A percentile compares a stretch with the other conserved stretches of the same genome.
Evolutionary conservation across 768 basidiomycete genomes (phyloP).

Genomic region (Sarcomyxa edulis): DNA sequence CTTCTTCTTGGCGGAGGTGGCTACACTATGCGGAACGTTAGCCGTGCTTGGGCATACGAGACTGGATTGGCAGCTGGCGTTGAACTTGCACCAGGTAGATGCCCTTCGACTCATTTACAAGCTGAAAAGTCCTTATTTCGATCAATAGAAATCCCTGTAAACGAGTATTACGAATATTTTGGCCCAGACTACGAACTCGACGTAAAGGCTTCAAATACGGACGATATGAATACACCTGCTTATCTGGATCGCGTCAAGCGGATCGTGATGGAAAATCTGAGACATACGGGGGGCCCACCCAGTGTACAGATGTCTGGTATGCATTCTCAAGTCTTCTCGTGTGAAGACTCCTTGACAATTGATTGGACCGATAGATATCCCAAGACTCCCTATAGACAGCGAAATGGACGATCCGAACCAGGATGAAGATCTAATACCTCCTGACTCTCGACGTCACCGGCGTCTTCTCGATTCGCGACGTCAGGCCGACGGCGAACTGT

Average conservation of each 20-base stretch:
- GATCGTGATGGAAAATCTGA: slow-evolving; percentile 87
- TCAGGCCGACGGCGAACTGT: slow-evolving; percentile 85
- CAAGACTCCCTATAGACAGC: slow-evolving; percentile 78
- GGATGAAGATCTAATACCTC: slow-evolving; percentile 78
- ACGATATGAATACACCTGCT: slow-evolving; percentile 89
- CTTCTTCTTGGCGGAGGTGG: slow-evolving; percentile 95
- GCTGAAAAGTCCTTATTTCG: slow-evolving; percentile 1
- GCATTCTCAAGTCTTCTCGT: slow-evolving; percentile 11
- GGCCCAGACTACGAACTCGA: slow-evolving; percentile 96
- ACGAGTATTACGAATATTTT: slow-evolving; percentile 99
- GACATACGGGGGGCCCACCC: slow-evolving; percentile 83
- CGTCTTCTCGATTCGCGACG: slow-evolving; percentile 75
- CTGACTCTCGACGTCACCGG: slow-evolving; percentile 71
- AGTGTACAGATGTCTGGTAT: slow-evolving; percentile 88
- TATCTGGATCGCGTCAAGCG: slow-evolving; percentile 92
- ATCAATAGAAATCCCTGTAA: slow-evolving; percentile 86
- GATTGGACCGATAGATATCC: slow-evolving; percentile 55
- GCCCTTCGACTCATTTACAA: not conserved
- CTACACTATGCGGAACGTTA: slow-evolving; percentile 96
- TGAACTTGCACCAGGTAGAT: slow-evolving; percentile 76
- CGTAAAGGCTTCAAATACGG: slow-evolving; percentile 90
- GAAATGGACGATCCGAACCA: slow-evolving; percentile 74
- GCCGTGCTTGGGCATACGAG: slow-evolving; percentile 93
- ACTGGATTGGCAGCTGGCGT: slow-evolving; percentile 98
- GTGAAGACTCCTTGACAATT: slow-evolving; percentile 2